Conservation (phyloP, 2,329 filamentous ascomycete species). For the Alternaria conjuncta region DNA sequence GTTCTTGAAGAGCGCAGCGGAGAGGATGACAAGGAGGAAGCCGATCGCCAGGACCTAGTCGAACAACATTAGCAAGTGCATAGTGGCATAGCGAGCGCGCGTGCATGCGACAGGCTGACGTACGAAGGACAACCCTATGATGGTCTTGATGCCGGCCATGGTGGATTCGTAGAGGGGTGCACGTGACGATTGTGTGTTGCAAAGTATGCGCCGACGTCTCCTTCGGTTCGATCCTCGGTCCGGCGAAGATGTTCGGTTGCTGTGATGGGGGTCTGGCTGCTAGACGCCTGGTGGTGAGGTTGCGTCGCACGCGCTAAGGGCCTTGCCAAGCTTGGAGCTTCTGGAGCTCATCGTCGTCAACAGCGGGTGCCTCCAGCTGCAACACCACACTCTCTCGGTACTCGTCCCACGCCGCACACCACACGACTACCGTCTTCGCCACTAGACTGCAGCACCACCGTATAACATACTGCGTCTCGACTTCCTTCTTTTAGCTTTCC, state of each 20-base stretch:
- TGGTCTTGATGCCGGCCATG: slow-evolving; percentile 95
- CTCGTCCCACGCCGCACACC: slow-evolving; percentile 8
- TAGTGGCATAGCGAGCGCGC: slow-evolving; percentile 3
- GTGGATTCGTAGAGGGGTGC: slow-evolving; percentile 22
- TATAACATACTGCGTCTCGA: background rate
- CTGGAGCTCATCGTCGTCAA: slow-evolving; percentile 32
- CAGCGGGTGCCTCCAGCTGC: slow-evolving; percentile 33
- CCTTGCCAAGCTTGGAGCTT: slow-evolving; percentile 13
- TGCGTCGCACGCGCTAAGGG: slow-evolving; percentile 10
- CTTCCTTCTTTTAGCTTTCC: background rate
- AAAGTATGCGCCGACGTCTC: background rate
- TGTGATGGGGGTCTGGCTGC: slow-evolving; percentile 6
- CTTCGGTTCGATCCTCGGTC: slow-evolving; percentile 5
- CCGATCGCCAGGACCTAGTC: slow-evolving; percentile 87
- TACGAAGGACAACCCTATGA: slow-evolving; percentile 98
- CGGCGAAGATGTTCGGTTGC: slow-evolving; percentile 9
- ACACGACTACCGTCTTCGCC: background rate
- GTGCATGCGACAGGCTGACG: slow-evolving; percentile 41
- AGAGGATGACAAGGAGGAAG: slow-evolving; percentile 98
- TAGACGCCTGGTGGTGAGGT: slow-evolving; percentile 5
- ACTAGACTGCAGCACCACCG: background rate
- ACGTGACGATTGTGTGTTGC: background rate
- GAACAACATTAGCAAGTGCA: slow-evolving; percentile 2
- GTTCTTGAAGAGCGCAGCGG: slow-evolving; percentile 90
- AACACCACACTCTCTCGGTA: slow-evolving; percentile 17